These are phyloP conservation scores for Gossypium turneri DNA, from an alignment of 345 rosid genomes.

Conservation along the genomic window DNA sequence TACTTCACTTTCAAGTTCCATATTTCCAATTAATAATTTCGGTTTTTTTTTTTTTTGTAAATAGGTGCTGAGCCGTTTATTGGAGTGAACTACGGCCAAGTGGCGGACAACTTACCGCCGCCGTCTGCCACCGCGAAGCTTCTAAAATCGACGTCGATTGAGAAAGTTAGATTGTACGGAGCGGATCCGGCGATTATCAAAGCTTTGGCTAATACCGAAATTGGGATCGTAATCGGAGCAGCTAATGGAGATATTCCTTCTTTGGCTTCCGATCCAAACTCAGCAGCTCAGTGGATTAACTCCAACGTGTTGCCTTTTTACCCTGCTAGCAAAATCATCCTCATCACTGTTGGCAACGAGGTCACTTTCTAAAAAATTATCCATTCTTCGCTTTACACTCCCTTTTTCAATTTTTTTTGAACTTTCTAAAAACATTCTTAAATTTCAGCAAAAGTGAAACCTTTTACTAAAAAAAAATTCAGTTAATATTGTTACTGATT, in stretches of 20 bases:
- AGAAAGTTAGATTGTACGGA: conserved; percentile 75
- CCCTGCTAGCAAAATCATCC: conserved; percentile 78
- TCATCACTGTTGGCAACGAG: conserved; percentile 91
- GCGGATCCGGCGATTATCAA: conserved; percentile 76
- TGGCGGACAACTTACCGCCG: conserved; percentile 90
- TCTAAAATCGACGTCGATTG: conserved; percentile 62
- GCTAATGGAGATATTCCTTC: conserved; percentile 70
- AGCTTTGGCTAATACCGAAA: conserved; percentile 70
- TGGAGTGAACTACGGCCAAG: conserved; percentile 85
- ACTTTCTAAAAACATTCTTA: neutral
- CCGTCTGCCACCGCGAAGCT: conserved; percentile 80
- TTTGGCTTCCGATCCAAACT: conserved; percentile 77
- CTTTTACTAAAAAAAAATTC: neutral
- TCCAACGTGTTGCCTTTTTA: conserved; percentile 69
- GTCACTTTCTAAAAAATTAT: conserved; percentile 22
- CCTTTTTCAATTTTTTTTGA: no score
- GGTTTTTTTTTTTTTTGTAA: neutral
- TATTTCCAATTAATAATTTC: neutral
- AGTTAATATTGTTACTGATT: no score
- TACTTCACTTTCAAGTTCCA: neutral
- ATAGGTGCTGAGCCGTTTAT: conserved; percentile 71
- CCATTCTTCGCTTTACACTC: neutral
- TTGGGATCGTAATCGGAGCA: conserved; percentile 76
- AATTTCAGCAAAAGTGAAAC: neutral
- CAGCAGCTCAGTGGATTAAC: conserved; percentile 69